Evolutionary conservation across 2,329 filamentous ascomycete genomes (phyloP), one percentile per base, ranked within the genome.

Genomic region (Pseudonectria buxi): DNA sequence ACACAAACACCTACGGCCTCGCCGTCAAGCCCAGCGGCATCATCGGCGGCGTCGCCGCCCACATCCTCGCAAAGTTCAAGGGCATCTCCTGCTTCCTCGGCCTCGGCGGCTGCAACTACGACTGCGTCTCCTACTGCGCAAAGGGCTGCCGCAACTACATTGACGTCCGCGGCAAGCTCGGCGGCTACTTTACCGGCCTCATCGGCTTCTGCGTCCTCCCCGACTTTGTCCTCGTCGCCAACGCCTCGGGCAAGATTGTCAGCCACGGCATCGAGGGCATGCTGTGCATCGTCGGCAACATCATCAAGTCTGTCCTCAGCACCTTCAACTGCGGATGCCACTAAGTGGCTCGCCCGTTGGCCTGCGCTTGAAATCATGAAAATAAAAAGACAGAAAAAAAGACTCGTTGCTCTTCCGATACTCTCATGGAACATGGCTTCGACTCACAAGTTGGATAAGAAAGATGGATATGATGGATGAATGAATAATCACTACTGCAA

Each of bases 131-230:
- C 16, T 60, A 57, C 50, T 59, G 54, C 50, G 46, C 54, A 48
- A 52, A 57, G 49, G 60, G 60, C 45, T 63, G 60, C 52, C 49
- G 51, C 45, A 63, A 63, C 58, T 55, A 56, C 53, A 48, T 63
- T 27, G 57, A 63, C 36, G 48, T 61, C 12, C 35, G 32, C 13
- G 39, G 45, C 28, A 27, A 25, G 4, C 39, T 36, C 9, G 44
- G 45, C n/a, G 25, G 29, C 18, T 24, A n/a, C 18, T 12, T 31
- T 36, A 39, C 40, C 29, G 50, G 50, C 24, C 46, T 59, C 28
- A 38, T 50, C 26, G 58, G 59, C 25, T 47, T 62, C 45, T 56
- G 52, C 41, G 47, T 62, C 39, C 45, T 58, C 27, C 50, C 52
- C 39, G 53, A 57, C n/a, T 38, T 54, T 12, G 33, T 62, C 33